Evolutionary conservation across 108 stramenopile genomes (phyloP).

Genomic region (Skeletonema potamos): DNA sequence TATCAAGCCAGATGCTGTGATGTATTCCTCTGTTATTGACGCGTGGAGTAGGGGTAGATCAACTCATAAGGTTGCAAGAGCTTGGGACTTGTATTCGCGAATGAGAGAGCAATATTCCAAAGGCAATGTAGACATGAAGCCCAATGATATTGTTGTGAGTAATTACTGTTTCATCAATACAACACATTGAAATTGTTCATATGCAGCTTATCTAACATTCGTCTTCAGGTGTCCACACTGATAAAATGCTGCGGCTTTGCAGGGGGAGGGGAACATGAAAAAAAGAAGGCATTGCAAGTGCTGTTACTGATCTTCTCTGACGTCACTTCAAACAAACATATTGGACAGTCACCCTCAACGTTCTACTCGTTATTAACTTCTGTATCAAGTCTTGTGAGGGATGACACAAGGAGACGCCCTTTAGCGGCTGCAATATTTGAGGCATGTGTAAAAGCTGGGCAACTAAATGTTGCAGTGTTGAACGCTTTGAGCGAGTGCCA

Average conservation of each 20-base stretch:
- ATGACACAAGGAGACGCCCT: conserved; percentile 23
- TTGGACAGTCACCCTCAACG: conserved; percentile 12
- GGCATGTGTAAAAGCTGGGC: conserved; percentile 30
- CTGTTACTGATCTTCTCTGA: conserved; percentile 34
- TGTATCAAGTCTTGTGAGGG: conserved; percentile 8
- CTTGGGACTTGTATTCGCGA: conserved; percentile 34
- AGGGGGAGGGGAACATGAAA: neutral
- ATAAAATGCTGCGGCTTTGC: conserved; percentile 36
- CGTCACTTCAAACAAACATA: conserved; percentile 18
- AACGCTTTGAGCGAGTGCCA: conserved; percentile 25
- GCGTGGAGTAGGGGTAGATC: conserved; percentile 29
- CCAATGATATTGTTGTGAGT: conserved; percentile 45
- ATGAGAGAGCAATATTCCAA: conserved; percentile 37
- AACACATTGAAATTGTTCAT: neutral
- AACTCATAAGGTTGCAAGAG: conserved; percentile 25
- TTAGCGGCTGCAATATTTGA: conserved; percentile 37
- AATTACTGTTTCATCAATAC: neutral
- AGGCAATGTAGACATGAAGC: conserved; percentile 33
- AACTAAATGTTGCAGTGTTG: conserved; percentile 30
- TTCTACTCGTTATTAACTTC: conserved; percentile 24
- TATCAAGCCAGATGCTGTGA: conserved; percentile 33
- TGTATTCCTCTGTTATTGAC: conserved; percentile 35
- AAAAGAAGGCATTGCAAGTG: conserved; percentile 26
- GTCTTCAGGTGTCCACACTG: conserved; percentile 32
- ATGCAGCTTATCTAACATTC: neutral